phyloP scores from a whole-genome alignment of 169 alveolate genomes.

The Babesia gibsoni region DNA sequence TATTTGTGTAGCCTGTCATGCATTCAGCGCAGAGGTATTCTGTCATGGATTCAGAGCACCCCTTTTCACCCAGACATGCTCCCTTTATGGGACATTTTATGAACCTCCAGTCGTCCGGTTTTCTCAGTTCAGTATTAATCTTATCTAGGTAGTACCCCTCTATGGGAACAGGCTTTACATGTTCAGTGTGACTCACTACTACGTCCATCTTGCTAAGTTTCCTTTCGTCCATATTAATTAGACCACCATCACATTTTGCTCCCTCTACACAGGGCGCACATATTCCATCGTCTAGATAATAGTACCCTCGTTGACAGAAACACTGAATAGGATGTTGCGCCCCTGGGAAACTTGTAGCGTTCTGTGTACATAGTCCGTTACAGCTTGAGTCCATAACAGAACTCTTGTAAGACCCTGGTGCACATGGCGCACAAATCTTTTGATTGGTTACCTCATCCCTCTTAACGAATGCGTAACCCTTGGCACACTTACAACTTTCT shows the following conservation, averaged over 20 bases:
- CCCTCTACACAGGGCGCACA: slow-evolving; percentile 81
- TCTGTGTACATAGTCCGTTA: slow-evolving; percentile 76
- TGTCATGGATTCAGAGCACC: slow-evolving; percentile 75
- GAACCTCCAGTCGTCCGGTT: slow-evolving; percentile 80
- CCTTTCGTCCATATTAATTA: slow-evolving; percentile 39
- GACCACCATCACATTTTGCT: slow-evolving; percentile 79
- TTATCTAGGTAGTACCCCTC: slow-evolving; percentile 77
- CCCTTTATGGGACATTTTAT: slow-evolving; percentile 78
- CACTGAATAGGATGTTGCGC: slow-evolving; percentile 78
- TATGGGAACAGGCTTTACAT: slow-evolving; percentile 76
- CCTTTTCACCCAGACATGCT: slow-evolving; percentile 74
- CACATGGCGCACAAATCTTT: slow-evolving; percentile 74
- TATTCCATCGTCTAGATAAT: slow-evolving; percentile 68
- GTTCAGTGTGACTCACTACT: slow-evolving; percentile 64
- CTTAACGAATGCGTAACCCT: slow-evolving; percentile 70
- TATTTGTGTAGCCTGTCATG: slow-evolving; percentile 76
- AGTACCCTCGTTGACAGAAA: slow-evolving; percentile 76
- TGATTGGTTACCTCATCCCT: slow-evolving; percentile 5
- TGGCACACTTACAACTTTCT: slow-evolving; percentile 79
- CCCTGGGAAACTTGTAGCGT: slow-evolving; percentile 75
- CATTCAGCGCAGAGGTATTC: slow-evolving; percentile 81
- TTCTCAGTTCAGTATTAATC: slow-evolving; percentile 55
- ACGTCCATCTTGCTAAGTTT: slow-evolving; percentile 19
- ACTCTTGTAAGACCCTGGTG: slow-evolving; percentile 79
- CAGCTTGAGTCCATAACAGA: slow-evolving; percentile 77